Percentiles rank a stretch among this genome's conserved stretches.
phyloP scores from a whole-genome alignment of 148 eudicot species.

The Camellia sinensis region DNA sequence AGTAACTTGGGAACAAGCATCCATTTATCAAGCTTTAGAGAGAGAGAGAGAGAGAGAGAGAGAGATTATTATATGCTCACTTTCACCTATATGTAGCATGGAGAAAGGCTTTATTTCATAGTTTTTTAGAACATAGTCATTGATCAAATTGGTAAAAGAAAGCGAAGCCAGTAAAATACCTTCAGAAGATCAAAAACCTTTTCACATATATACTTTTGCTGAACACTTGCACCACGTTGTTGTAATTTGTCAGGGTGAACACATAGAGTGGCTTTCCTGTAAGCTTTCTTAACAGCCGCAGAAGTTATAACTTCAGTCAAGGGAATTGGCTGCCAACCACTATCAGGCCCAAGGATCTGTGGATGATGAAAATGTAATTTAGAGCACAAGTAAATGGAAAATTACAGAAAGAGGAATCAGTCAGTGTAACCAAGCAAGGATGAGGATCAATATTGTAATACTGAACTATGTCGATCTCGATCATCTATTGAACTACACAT shows the following conservation, averaged over 20 bases:
- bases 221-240: conserved; percentile 91
- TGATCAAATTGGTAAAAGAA: neutral
- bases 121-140: neutral
- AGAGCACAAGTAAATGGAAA: neutral
- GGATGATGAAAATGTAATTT: conserved; percentile 9
- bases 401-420: neutral
- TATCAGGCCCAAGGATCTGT: conserved; percentile 94
- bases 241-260: conserved; percentile 99
- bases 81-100: neutral
- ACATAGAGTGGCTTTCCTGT: conserved; percentile 95
- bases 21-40: neutral
- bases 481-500: too few species aligned
- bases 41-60: too few species aligned
- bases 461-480: neutral
- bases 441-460: neutral
- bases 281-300: conserved; percentile 88
- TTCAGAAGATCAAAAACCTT: conserved; percentile 97
- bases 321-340: conserved; percentile 97
- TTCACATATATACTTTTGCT: conserved; percentile 90
- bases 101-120: too few species aligned
- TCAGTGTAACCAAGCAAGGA: neutral
- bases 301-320: conserved; percentile 91
- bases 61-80: neutral
- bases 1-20: too few species aligned
- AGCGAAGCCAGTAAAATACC: conserved; percentile 37